Percentiles rank a stretch among this genome's conserved stretches.
Conservation (phyloP, 2,329 filamentous ascomycete genomes). For the Graphilbum fragrans region DNA sequence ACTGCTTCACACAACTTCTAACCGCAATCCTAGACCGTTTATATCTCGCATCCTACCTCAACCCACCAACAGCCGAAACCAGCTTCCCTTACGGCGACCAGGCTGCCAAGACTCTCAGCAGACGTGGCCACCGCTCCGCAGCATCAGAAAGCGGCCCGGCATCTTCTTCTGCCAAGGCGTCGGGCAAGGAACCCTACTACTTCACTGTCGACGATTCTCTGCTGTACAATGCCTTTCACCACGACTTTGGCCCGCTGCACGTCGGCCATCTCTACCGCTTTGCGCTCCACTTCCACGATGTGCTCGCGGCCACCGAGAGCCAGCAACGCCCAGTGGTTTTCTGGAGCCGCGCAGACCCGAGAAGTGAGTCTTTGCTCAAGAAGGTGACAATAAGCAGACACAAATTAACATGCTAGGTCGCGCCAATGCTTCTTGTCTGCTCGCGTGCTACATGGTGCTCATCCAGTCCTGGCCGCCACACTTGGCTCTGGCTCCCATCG, state of each 20-base stretch:
- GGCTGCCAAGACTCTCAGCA: conserved; percentile 55
- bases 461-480: conserved; percentile 98
- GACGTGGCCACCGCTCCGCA: conserved; percentile 52
- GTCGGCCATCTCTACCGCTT: conserved; percentile 96
- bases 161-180: conserved; percentile 13
- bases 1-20: conserved; percentile 14
- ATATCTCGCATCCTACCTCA: conserved; percentile 85
- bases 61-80: conserved; percentile 68
- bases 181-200: conserved; percentile 67
- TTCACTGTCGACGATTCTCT: conserved; percentile 90
- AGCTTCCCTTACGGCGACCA: conserved; percentile 67
- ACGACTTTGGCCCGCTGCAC: conserved; percentile 94
- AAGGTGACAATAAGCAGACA: no score
- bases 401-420: conserved; percentile 45
- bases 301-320: conserved; percentile 83
- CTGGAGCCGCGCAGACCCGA: conserved; percentile 84
- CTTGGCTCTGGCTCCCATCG: conserved; percentile 85
- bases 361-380: conserved; percentile 54
- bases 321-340: conserved; percentile 86
- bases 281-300: conserved; percentile 89
- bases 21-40: conserved; percentile 59
- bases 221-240: conserved; percentile 96
- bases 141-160: conserved; percentile 9
- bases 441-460: conserved; percentile 97
- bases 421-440: conserved; percentile 85